A percentile compares a stretch with the other conserved stretches of the same genome.
Conservation (phyloP, 2,329 filamentous ascomycete genomes). For the Trichoderma gracile region DNA sequence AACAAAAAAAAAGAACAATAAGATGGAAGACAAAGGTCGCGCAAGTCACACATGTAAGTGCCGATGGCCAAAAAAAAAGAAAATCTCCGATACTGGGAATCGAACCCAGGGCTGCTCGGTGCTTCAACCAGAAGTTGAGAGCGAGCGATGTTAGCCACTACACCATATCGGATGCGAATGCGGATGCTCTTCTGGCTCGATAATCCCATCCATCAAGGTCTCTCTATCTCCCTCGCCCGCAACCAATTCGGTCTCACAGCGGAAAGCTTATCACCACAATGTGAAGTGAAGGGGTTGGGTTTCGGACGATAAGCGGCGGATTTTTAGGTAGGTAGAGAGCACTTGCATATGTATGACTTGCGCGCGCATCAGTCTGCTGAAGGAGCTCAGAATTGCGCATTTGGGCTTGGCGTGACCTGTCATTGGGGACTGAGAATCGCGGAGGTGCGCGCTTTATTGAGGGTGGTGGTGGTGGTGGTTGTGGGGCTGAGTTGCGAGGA, state of each 20-base stretch:
- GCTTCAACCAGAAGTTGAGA: conserved; percentile 32
- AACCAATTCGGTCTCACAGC: neutral
- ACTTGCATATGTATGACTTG: conserved; percentile 15
- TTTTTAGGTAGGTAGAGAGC: too few relatives aligned
- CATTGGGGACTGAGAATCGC: conserved; percentile 10
- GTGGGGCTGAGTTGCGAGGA: neutral
- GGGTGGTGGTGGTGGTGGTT: neutral
- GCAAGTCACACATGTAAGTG: too few relatives aligned
- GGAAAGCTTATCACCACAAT: conserved; percentile 5
- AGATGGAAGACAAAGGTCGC: neutral
- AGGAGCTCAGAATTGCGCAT: neutral
- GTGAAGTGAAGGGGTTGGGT: too few relatives aligned
- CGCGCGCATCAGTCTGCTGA: neutral
- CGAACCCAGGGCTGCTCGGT: conserved; percentile 41
- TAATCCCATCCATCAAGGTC: conserved; percentile 2
- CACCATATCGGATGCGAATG: conserved; percentile 38
- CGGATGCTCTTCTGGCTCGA: neutral
- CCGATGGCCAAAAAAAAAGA: neutral
- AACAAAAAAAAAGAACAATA: neutral
- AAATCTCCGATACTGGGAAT: conserved; percentile 39
- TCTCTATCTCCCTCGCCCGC: neutral
- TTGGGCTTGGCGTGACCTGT: conserved; percentile 11
- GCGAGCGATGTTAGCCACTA: conserved; percentile 43
- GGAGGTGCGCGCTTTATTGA: conserved; percentile 13
- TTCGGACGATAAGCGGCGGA: too few relatives aligned